Evolutionary conservation across 768 basidiomycete species (phyloP), one percentile per base, ranked within the genome.

Genomic region (Kondoa malvinella): DNA sequence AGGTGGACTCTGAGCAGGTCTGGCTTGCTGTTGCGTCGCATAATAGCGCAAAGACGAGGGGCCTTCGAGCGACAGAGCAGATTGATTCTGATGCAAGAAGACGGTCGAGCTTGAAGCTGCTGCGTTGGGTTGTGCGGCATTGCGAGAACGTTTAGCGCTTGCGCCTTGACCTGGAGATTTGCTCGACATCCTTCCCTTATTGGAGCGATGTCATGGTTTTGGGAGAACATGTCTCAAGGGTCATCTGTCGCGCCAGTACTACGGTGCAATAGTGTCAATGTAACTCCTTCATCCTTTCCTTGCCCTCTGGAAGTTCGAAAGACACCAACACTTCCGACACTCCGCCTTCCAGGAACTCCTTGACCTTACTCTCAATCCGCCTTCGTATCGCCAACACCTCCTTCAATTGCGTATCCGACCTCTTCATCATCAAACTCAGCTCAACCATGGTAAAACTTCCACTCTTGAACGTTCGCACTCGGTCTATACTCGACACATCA

Each of bases 371-470:
- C 65, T 33, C 57, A 3, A 56, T 31, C 1, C 71, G 67, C 17
- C 69, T 29, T n/a, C 34, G 30, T 0, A 50, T 34, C 40, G 50
- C 59, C 3, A 70, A 40, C 27, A 21, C n/a, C 26, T 64, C 29
- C 12, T 17, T 57, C 1, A 95, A 88, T 70, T 80, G 77, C 40
- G 78, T 77, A 76, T 94, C 87, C n/a, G n/a, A n/a, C 26, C 94
- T 77, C 27, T 76, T 74, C 60, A 97, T 87, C 34, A 84, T 81
- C 32, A 86, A 87, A 2, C 82, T 83, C 64, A 96, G 79, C 77
- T 96, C 89, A 4, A 96, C 86, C 66, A 85, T 86, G 69, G 92
- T 83, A 69, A 86, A 77, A 8, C 91, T 89, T 32, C 91, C 87
- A 12, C 86, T 83, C 33, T 86, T 84, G 72, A 85, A 84, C 56